A percentile compares a stretch with the other conserved stretches of the same genome.
Conservation (phyloP, 2,329 filamentous ascomycete genomes). For the Claviceps fusiformis region DNA sequence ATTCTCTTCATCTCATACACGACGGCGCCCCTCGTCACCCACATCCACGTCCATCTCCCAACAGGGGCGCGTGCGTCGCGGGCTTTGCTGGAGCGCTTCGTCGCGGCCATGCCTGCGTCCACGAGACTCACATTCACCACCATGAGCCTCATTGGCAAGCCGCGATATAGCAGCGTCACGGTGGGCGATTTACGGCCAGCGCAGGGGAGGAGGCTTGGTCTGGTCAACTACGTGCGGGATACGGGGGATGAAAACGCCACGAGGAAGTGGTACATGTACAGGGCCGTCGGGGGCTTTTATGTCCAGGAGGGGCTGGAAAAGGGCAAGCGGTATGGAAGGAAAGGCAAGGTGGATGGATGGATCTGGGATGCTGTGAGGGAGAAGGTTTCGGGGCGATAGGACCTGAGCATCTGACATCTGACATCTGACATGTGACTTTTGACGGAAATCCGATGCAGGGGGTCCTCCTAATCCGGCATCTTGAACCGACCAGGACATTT, state of each 20-base stretch:
- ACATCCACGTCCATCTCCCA: constrained; percentile 58
- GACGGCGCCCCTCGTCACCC: constrained; percentile 57
- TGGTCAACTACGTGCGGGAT: constrained; percentile 28
- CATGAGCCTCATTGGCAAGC: constrained; percentile 41
- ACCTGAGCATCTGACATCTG: too few relatives aligned
- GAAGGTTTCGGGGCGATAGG: constrained; percentile 16
- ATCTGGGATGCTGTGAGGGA: constrained; percentile 26
- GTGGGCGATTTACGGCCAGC: constrained; percentile 23
- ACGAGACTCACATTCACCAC: constrained; percentile 38
- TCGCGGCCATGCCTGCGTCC: constrained; percentile 30
- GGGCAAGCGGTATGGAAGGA: constrained; percentile 6
- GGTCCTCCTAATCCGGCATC: neutral
- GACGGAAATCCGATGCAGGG: too few relatives aligned
- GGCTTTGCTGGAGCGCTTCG: constrained; percentile 38
- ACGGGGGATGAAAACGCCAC: constrained; percentile 18
- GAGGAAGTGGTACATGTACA: constrained; percentile 27
- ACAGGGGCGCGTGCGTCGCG: constrained; percentile 48
- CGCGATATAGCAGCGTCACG: constrained; percentile 31
- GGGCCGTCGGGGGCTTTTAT: constrained; percentile 25
- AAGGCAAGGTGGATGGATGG: constrained; percentile 22
- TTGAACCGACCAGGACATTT: neutral
- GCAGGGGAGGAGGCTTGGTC: constrained; percentile 17
- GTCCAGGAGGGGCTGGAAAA: constrained; percentile 18
- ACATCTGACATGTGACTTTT: too few relatives aligned
- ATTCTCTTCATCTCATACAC: constrained; percentile 50